Conservation (phyloP, 176 grass and related monocot genomes). For the Zizania latifolia region DNA sequence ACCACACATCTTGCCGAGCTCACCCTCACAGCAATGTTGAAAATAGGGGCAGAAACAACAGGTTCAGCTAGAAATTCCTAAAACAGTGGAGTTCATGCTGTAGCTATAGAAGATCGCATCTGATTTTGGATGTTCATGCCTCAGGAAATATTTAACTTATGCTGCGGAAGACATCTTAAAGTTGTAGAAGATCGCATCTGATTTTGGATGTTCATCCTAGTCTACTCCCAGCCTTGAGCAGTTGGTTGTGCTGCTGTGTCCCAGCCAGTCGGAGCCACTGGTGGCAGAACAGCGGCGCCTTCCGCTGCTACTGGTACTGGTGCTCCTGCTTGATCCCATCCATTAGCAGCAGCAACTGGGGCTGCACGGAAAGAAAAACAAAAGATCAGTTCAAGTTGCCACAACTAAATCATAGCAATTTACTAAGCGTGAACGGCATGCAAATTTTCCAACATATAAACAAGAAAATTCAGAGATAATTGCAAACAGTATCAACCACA, state of each 20-base stretch:
- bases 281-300: conserved; percentile 8
- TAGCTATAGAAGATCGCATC: conserved; percentile 12
- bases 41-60: conserved; percentile 4
- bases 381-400: neutral
- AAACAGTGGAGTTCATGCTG: conserved; percentile 2
- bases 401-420: neutral
- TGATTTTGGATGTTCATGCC: conserved; percentile 13
- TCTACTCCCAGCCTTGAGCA: conserved; percentile 55
- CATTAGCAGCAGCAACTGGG: conserved; percentile 45
- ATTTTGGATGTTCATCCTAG: too few species aligned
- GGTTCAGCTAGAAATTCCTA: conserved; percentile 27
- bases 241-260: conserved; percentile 37
- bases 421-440: too few species aligned
- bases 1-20: conserved; percentile 12
- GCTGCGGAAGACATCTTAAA: neutral
- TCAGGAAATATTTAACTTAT: conserved; percentile 26
- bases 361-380: conserved; percentile 32
- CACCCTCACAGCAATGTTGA: neutral
- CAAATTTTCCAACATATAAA: neutral
- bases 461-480: neutral
- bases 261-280: conserved; percentile 53
- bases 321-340: conserved; percentile 55
- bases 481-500: neutral
- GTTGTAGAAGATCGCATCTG: too few species aligned
- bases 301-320: conserved; percentile 21